These are phyloP conservation scores for Wilcoxina mikolae DNA, from an alignment of 495 filamentous ascomycete species.

Conservation along the genomic window DNA sequence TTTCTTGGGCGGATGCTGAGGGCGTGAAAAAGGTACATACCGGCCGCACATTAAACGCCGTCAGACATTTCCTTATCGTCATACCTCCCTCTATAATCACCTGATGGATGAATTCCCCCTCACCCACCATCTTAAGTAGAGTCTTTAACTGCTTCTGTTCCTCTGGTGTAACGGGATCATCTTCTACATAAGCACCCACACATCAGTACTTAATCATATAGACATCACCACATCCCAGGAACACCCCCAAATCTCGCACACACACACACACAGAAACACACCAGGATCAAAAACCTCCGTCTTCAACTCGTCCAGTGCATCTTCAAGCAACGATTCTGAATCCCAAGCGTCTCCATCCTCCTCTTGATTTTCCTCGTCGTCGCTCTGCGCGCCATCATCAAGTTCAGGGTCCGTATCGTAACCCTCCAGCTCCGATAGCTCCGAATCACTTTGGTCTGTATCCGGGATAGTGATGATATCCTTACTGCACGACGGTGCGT, in stretches of 20 bases:
- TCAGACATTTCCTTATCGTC: neutral
- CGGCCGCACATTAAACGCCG: slow-evolving; percentile 4
- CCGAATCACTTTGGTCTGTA: neutral
- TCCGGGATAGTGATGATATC: neutral
- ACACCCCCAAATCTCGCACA: neutral
- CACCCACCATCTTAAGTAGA: neutral
- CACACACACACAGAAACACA: neutral
- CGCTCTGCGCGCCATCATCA: neutral
- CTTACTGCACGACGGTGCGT: neutral
- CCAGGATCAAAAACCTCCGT: slow-evolving; percentile 1
- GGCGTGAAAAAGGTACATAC: neutral
- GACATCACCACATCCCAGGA: neutral
- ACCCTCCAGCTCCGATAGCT: slow-evolving; percentile 4
- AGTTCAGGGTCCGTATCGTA: neutral
- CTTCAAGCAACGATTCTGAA: neutral
- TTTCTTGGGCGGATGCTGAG: neutral
- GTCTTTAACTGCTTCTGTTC: neutral
- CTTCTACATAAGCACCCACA: neutral
- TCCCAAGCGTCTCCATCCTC: slow-evolving; percentile 3
- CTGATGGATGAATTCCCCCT: slow-evolving; percentile 1
- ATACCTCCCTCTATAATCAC: slow-evolving; percentile 3
- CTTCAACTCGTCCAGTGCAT: slow-evolving; percentile 4
- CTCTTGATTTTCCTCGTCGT: neutral
- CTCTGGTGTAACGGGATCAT: slow-evolving; percentile 1
- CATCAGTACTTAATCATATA: neutral